A percentile compares a stretch with the other conserved stretches of the same genome.
These are phyloP conservation scores for Gynochthodes officinalis DNA, from an alignment of 257 asterid genomes.

Conservation along the genomic window DNA sequence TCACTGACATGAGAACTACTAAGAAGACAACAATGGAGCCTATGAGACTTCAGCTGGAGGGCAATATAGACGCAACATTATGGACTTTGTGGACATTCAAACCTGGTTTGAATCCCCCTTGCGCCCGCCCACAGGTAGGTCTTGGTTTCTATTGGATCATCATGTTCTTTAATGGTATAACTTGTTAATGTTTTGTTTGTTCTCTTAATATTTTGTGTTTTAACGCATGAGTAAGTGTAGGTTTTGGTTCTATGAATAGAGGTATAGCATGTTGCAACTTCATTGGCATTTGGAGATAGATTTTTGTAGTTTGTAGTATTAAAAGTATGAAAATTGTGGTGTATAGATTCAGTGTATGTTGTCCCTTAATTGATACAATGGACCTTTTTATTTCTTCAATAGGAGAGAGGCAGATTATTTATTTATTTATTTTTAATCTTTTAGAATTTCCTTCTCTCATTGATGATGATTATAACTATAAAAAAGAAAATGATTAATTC, in stretches of 20 bases:
- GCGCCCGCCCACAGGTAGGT: conserved; percentile 51
- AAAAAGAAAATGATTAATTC: neutral
- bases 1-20: neutral
- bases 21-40: neutral
- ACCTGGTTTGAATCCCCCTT: conserved; percentile 70
- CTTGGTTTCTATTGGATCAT: conserved; percentile 74
- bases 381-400: too few species aligned
- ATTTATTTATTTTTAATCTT: too few species aligned
- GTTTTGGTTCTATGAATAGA: neutral
- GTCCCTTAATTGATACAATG: too few species aligned
- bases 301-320: neutral
- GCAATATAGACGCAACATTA: conserved; percentile 53
- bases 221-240: neutral
- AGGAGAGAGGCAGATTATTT: too few species aligned
- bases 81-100: conserved; percentile 81
- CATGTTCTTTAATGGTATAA: conserved; percentile 55
- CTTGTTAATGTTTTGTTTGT: neutral
- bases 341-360: too few species aligned
- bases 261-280: neutral
- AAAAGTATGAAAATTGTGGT: too few species aligned
- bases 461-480: too few species aligned
- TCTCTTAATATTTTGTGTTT: neutral
- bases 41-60: conserved; percentile 32
- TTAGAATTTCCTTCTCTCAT: too few species aligned
- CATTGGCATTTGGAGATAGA: neutral